These are phyloP conservation scores for Scedosporium minutisporum DNA, from an alignment of 2,329 filamentous ascomycete species.

Conservation along the genomic window DNA sequence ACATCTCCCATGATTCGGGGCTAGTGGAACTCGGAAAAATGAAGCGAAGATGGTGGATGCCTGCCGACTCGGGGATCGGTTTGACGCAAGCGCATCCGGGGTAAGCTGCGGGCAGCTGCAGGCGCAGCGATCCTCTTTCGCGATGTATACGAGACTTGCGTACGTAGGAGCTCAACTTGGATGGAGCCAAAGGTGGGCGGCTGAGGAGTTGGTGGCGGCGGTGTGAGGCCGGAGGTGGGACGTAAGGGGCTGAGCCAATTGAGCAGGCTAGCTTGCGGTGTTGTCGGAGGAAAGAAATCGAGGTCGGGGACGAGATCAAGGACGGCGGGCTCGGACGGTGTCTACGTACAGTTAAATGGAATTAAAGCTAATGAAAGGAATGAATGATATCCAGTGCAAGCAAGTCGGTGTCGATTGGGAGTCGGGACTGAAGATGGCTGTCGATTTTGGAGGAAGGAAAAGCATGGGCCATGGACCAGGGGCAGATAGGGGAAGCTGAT, in stretches of 20 bases:
- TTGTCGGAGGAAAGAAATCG: background rate
- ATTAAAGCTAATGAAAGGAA: background rate
- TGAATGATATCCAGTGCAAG: background rate
- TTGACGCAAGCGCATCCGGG: background rate
- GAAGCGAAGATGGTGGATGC: background rate
- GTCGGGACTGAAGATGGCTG: background rate
- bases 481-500: slow-evolving; percentile 1
- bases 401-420: background rate
- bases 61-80: background rate
- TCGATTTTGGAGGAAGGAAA: background rate
- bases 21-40: background rate
- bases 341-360: background rate
- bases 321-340: too few relatives aligned
- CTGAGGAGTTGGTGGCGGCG: too few relatives aligned
- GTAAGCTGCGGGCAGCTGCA: background rate
- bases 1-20: slow-evolving; percentile 1
- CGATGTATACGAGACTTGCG: background rate
- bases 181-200: too few relatives aligned
- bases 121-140: background rate
- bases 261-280: background rate
- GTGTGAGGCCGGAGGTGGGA: background rate
- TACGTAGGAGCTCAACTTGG: background rate
- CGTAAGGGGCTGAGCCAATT: background rate
- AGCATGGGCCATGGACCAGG: background rate
- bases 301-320: background rate